Conservation (phyloP, 805 yeast genomes). For the Ogataea philodendri region DNA sequence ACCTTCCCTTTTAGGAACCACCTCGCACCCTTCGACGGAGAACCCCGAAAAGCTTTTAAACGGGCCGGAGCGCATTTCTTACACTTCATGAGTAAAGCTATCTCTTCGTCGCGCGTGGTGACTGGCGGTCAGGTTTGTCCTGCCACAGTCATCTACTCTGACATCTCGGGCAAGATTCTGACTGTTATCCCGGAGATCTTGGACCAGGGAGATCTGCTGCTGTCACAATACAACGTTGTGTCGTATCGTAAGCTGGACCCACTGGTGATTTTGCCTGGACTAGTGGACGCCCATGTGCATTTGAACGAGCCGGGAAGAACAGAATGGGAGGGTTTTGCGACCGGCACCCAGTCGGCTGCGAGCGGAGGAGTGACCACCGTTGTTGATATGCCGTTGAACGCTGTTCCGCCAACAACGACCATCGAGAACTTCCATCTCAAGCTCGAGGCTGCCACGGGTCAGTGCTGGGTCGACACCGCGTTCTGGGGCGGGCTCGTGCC, state of each 20-base stretch:
- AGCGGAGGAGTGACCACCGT: constrained; percentile 96
- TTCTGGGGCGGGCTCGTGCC: constrained; percentile 98
- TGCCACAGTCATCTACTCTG: constrained; percentile 66
- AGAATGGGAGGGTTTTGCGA: constrained; percentile 98
- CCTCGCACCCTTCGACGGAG: constrained; percentile 8
- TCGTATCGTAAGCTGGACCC: constrained; percentile 59
- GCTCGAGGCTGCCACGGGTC: constrained; percentile 72
- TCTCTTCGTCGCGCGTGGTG: constrained; percentile 59
- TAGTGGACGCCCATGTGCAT: constrained; percentile 93
- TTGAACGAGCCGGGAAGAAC: constrained; percentile 97
- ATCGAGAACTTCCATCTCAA: constrained; percentile 72
- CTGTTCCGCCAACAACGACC: constrained; percentile 93
- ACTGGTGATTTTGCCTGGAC: constrained; percentile 74
- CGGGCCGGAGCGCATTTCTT: not conserved
- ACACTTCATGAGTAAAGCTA: constrained; percentile 54
- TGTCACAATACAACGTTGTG: constrained; percentile 40
- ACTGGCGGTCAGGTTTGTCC: constrained; percentile 45
- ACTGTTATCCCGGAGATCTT: constrained; percentile 45
- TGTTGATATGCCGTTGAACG: constrained; percentile 93
- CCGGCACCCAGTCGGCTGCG: constrained; percentile 93
- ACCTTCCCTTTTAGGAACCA: constrained; percentile 8
- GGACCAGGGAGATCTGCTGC: constrained; percentile 37
- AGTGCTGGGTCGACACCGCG: constrained; percentile 90
- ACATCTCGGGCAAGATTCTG: constrained; percentile 56
- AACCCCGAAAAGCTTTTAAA: constrained; percentile 7